Evolutionary conservation across 1,139 yeast species (phyloP), one percentile per base, ranked within the genome.

Genomic region (Pichia norvegensis): DNA sequence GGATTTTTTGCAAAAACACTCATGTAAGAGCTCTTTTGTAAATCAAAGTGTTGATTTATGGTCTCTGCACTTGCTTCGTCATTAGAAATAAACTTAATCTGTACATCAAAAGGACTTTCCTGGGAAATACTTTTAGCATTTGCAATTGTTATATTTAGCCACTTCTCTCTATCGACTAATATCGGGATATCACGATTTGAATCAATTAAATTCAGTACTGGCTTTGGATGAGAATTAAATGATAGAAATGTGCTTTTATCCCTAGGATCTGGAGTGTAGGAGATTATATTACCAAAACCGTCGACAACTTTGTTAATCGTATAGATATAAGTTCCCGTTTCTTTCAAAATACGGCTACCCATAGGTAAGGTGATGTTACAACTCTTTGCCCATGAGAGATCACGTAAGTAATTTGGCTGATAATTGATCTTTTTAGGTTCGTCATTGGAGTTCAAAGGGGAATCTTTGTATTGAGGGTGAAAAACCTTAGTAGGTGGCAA

Each of bases 301-400:
- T 90, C 97, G 10, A 73, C 72, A 7, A 88, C 74, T 51, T 77
- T 78, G 39, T 78, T 76, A 38, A 90, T 71, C 43, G 78, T 78
- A 58, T 85, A 87, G 35, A 76, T 72, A 61, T 85, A 73, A 20
- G 67, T 67, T 14, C 95, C 95, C 7, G 77, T 67, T 20, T 69
- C 66, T 14, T 69, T 67, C 33, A 77, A 58, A 11, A 52, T 51
- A 25, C 68, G 64, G n/a, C 73, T 66, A 45, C 75, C 78, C 47
- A 79, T 58, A 22, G 73, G 73, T 27, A 79, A 72, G 17, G 69
- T 67, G 13, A 79, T 73, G 3, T 70, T 62, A 41, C 67, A 67
- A 1, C 73, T 59, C 16, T 67, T 64, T 0, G 81, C 81, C 85
- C 85, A 80, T 19, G 67, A 61, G 16, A 79, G 58, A 46, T 73